Conservation (phyloP, 2,329 filamentous ascomycete genomes). For the Pyrenophora tritici-repentis region DNA sequence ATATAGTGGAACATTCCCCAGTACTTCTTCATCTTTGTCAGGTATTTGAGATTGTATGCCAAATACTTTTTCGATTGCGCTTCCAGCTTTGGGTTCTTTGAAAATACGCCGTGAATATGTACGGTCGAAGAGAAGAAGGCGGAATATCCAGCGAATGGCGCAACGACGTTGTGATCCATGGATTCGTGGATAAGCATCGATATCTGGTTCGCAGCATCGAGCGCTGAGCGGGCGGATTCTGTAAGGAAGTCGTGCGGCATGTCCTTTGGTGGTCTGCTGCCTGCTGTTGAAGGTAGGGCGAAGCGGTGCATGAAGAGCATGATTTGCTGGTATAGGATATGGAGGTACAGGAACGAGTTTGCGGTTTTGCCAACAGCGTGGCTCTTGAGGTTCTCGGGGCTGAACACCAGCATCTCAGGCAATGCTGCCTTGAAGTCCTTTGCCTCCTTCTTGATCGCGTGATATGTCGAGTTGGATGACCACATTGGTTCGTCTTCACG, state of each 20-base stretch:
- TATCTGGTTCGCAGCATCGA: constrained; percentile 84
- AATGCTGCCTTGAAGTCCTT: constrained; percentile 72
- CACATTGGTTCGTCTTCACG: constrained; percentile 78
- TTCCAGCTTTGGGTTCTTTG: constrained; percentile 77
- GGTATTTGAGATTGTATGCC: constrained; percentile 83
- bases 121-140: constrained; percentile 92
- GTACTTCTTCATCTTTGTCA: constrained; percentile 93
- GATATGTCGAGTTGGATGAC: constrained; percentile 78
- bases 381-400: constrained; percentile 77
- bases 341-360: constrained; percentile 90
- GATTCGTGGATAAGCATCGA: constrained; percentile 82
- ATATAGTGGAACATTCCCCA: constrained; percentile 99
- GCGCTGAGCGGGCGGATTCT: constrained; percentile 74
- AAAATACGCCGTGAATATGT: constrained; percentile 92
- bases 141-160: constrained; percentile 93
- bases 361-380: constrained; percentile 84
- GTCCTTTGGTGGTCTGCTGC: constrained; percentile 67
- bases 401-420: constrained; percentile 75
- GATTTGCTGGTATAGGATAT: constrained; percentile 88
- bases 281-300: constrained; percentile 71
- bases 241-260: constrained; percentile 79
- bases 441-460: constrained; percentile 70
- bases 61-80: constrained; percentile 81
- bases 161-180: constrained; percentile 78
- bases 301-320: constrained; percentile 89